Evolutionary conservation across 1,139 yeast genomes (phyloP), one percentile per base, ranked within the genome.

Genomic region (Sugiyamaella novakii): DNA sequence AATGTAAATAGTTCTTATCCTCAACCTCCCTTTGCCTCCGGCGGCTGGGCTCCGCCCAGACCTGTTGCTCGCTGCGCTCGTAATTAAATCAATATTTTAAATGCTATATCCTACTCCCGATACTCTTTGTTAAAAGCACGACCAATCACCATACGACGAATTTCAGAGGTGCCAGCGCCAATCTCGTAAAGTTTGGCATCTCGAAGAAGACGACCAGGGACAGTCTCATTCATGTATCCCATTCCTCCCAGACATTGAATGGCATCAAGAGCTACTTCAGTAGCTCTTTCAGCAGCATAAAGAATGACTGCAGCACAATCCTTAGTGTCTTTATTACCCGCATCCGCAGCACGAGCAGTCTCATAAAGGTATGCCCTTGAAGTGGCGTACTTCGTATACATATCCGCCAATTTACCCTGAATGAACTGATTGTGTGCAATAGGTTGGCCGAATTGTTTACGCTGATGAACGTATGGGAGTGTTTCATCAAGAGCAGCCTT

Each of bases 251-350:
- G 54, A 45, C 66, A 62, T 49, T 65, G 69, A 35, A 65, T 63
- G 2, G 69, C 69, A 39, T 65, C 68, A 15, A 64, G 52, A 37
- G 66, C 62, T 5, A 65, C 69, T 50, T 65, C 68, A 12, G 69
- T 65, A 19, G 66, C 65, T 5, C 68, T 56, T 51, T 65, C 69
- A 14, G 69, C 69, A 6, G 69, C 66, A 43, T 62, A 65, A 27
- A 65, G 56, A 47, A 65, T 63, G 22, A 62, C 68, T n/a, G 65
- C 69, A 5, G 68, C 63, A 42, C 68, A 65, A 54, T 65, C 68
- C 54, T 59, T 63, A 36, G 68, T 58, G 39, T 63, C 63, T 36
- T 57, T 52, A 17, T 53, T 49, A 7, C 66, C 67, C 5, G 56
- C 57, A 42, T 63, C 68, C 6, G 66, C 68, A 6, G 42, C 46